These are phyloP conservation scores for Sporothrix schenckii DNA, from an alignment of 2,329 filamentous ascomycete species.

Conservation along the genomic window DNA sequence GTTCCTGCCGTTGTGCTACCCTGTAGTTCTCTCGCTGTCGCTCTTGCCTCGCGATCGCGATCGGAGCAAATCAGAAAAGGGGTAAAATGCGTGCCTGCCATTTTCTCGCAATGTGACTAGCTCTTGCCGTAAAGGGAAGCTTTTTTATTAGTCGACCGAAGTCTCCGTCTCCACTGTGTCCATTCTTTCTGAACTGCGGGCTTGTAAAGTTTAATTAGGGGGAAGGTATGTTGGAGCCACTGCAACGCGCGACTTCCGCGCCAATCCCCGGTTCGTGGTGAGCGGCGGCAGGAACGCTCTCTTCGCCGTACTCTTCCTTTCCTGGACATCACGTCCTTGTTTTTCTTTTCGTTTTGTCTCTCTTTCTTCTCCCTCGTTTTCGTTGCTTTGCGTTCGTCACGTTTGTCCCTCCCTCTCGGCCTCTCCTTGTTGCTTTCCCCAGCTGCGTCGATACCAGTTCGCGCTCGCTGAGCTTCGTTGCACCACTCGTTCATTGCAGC, in stretches of 20 bases:
- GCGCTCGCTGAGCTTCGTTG: neutral
- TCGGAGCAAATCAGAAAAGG: conserved; percentile 19
- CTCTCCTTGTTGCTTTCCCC: neutral
- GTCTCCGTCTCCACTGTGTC: conserved; percentile 8
- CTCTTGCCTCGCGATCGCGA: neutral
- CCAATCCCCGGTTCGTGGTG: conserved; percentile 2
- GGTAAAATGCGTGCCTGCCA: conserved; percentile 1
- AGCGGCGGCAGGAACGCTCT: conserved; percentile 14
- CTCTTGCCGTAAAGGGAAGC: conserved; percentile 9
- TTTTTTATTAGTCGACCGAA: conserved; percentile 20
- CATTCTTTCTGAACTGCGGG: conserved; percentile 13
- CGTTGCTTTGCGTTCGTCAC: conserved; percentile 12
- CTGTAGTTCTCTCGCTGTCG: neutral
- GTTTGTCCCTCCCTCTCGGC: conserved; percentile 3
- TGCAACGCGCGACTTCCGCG: conserved; percentile 11
- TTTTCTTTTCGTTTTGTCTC: conserved; percentile 3
- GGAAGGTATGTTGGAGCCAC: conserved; percentile 10
- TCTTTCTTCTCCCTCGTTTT: conserved; percentile 10
- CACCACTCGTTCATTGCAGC: conserved; percentile 11
- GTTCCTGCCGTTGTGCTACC: neutral
- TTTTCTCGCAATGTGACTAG: no score
- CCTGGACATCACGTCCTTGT: conserved; percentile 5
- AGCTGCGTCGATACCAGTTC: neutral
- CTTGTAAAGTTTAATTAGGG: conserved; percentile 28
- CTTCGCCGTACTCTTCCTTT: neutral